Evolutionary conservation across 352 stramenopile genomes (phyloP), one percentile per base, ranked within the genome.

Genomic region (Pythium vanterpoolii): DNA sequence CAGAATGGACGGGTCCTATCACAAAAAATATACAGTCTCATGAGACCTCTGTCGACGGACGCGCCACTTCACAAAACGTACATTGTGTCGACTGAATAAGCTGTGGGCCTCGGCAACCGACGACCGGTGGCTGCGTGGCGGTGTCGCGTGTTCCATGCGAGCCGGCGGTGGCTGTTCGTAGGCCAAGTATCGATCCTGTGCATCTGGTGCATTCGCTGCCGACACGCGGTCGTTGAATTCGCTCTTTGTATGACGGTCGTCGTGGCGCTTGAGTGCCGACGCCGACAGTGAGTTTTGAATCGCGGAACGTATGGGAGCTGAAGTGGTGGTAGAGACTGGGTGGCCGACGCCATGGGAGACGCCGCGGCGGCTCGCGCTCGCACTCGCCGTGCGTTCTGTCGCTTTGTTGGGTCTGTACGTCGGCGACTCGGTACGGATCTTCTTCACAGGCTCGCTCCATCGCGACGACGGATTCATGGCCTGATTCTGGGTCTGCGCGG

Each of bases 51-150:
- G n/a, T n/a, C n/a, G n/a, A n/a, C n/a, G n/a, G n/a, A n/a, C n/a
- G n/a, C n/a, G n/a, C 24, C 36, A 36, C 13, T 16, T 36, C 27
- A 34, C 47, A 39, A 45, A 28, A 49, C 61, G 38, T 46, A 69
- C 62, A 31, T 49, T 52, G 33, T 69, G 62, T 3, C 62, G 62
- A 27, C 36, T 40, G 31, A 69, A 69, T 5, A 69, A 50, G 5
- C 49, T 49, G 18, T 69, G 49, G 3, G 50, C 56, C 2, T 43
- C 55, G 8, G 28, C 43, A 1, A 21, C 34, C 1, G 61, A 38
- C 14, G 53, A 48, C 13, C 48, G 61, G 19, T 56, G 47, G 48
- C 40, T 60, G 14, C 34, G 61, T 16, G 61, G 53, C 5, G 61
- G 53, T 11, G 61, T 53, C 39, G 51, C 34, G 18, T 49, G 31